phyloP scores from a whole-genome alignment of 73 alveolate genomes.

The Tetrahymena elliotti region DNA sequence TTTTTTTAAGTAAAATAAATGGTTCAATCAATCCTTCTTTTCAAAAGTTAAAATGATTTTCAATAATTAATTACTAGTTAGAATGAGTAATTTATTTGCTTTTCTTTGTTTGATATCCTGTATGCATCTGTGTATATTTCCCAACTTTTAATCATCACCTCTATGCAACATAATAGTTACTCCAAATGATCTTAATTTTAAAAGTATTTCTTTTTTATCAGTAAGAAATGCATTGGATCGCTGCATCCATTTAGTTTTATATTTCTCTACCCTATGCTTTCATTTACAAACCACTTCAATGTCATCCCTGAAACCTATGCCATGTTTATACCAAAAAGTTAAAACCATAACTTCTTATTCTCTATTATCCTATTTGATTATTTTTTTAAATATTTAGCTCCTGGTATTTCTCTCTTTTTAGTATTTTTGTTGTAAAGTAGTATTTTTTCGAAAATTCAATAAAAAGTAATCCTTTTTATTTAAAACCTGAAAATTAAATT shows the following conservation, averaged over 20 bases:
- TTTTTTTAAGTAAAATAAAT: not conserved
- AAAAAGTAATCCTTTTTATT: no score
- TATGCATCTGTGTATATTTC: not conserved
- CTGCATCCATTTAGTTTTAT: not conserved
- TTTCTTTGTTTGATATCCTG: not conserved
- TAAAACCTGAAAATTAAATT: no score
- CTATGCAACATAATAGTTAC: not conserved
- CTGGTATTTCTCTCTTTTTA: no score
- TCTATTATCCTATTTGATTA: not conserved
- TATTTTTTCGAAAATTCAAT: no score
- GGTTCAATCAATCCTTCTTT: not conserved
- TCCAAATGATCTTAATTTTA: not conserved
- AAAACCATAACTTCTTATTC: not conserved
- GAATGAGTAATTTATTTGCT: not conserved
- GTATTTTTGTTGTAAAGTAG: no score
- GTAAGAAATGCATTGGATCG: not conserved
- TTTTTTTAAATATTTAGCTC: no score
- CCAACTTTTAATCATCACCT: not conserved
- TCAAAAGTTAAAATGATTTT: no score
- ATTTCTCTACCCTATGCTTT: not conserved
- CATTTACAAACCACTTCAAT: not conserved
- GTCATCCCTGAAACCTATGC: not conserved
- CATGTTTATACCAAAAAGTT: not conserved
- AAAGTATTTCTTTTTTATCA: not conserved
- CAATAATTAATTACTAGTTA: not conserved